These are phyloP conservation scores for Zoysia japonica DNA, from an alignment of 176 grass and related monocot genomes.

Conservation along the genomic window DNA sequence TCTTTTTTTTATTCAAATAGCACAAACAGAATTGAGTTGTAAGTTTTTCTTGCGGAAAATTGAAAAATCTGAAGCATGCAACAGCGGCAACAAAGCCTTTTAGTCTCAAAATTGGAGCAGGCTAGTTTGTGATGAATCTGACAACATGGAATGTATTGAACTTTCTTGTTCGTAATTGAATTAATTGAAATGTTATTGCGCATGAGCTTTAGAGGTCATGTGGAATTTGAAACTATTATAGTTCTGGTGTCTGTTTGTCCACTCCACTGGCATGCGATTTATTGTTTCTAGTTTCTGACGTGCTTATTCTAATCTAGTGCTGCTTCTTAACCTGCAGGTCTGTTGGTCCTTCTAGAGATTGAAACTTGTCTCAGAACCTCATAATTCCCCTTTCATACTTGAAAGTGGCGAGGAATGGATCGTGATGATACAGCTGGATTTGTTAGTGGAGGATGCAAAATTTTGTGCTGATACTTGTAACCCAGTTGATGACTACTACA, in stretches of 20 bases:
- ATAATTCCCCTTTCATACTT: constrained; percentile 29
- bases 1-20: too few relatives aligned
- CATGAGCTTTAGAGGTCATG: not conserved
- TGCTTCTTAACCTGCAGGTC: constrained; percentile 22
- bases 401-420: constrained; percentile 57
- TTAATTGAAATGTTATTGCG: not conserved
- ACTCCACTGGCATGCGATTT: not conserved
- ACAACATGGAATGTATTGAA: not conserved
- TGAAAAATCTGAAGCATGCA: too few relatives aligned
- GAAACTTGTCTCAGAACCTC: constrained; percentile 36
- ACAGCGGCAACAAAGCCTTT: too few relatives aligned
- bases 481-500: constrained; percentile 34
- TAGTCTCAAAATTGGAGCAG: too few relatives aligned
- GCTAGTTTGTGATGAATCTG: too few relatives aligned
- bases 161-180: not conserved
- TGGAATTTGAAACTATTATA: not conserved
- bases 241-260: not conserved
- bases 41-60: too few relatives aligned
- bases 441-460: constrained; percentile 71
- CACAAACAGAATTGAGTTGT: too few relatives aligned
- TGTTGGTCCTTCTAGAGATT: constrained; percentile 27
- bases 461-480: constrained; percentile 43
- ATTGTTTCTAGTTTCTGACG: constrained; percentile 9
- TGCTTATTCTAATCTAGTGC: constrained; percentile 31
- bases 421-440: constrained; percentile 62